Conservation (phyloP, 768 basidiomycete species). For the Coprinopsis sp. region DNA sequence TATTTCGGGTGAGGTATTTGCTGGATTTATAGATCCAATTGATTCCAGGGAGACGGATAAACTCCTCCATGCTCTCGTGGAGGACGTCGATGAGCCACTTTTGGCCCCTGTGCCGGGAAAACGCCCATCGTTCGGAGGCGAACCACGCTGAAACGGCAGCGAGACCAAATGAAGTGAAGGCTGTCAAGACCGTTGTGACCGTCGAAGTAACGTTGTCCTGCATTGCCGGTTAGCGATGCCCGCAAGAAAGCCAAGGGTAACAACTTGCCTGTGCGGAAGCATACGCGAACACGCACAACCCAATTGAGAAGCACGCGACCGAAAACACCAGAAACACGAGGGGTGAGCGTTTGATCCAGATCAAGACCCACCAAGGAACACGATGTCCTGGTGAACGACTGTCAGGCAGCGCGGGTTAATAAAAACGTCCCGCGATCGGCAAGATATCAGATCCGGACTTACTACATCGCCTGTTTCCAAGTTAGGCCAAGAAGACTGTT, state of each 20-base stretch:
- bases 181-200: constrained; percentile 72
- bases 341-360: constrained; percentile 84
- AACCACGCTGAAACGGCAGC: constrained; percentile 72
- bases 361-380: constrained; percentile 79
- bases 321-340: constrained; percentile 81
- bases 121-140: constrained; percentile 64
- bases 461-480: constrained; percentile 85
- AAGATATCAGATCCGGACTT: constrained; percentile 24
- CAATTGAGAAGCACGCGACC: constrained; percentile 77
- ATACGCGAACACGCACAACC: constrained; percentile 73
- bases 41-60: constrained; percentile 23
- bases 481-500: constrained; percentile 73
- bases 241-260: neutral
- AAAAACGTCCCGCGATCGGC: neutral
- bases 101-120: constrained; percentile 54
- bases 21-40: constrained; percentile 11
- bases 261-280: constrained; percentile 57
- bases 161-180: constrained; percentile 68
- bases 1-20: constrained; percentile 6
- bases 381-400: constrained; percentile 74
- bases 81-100: constrained; percentile 68
- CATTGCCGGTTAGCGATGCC: neutral
- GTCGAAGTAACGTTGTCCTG: constrained; percentile 60
- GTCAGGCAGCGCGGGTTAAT: constrained; percentile 6
- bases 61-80: constrained; percentile 37